phyloP scores from a whole-genome alignment of 257 asterid genomes.

The Marsdenia floribunda region DNA sequence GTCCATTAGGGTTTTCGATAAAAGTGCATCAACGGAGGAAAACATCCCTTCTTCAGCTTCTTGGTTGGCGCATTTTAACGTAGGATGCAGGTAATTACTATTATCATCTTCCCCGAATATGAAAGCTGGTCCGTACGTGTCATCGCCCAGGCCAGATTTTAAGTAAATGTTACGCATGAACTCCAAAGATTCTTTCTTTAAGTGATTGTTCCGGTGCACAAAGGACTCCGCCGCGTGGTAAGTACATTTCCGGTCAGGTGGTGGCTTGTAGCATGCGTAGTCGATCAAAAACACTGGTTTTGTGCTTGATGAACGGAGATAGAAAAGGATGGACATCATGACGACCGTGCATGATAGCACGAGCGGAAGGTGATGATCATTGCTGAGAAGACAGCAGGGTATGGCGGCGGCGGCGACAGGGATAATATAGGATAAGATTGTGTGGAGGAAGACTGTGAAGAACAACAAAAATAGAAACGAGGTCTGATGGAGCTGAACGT shows the following conservation, averaged over 20 bases:
- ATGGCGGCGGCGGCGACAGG: conserved; percentile 8
- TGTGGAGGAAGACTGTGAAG: conserved; percentile 30
- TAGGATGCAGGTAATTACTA: conserved; percentile 13
- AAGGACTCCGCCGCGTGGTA: conserved; percentile 40
- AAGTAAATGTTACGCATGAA: conserved; percentile 50
- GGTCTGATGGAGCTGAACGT: conserved; percentile 25
- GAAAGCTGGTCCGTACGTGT: conserved; percentile 61
- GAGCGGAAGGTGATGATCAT: conserved; percentile 23
- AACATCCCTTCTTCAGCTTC: conserved; percentile 63
- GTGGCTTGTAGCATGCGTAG: conserved; percentile 64
- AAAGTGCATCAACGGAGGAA: conserved; percentile 42
- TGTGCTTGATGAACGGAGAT: conserved; percentile 24
- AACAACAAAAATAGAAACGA: conserved; percentile 36
- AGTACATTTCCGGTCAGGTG: conserved; percentile 42
- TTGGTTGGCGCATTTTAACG: conserved; percentile 39
- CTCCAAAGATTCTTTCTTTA: conserved; percentile 25
- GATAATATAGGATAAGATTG: conserved; percentile 28
- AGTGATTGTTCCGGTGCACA: conserved; percentile 19
- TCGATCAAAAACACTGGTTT: conserved; percentile 39
- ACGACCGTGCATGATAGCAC: conserved; percentile 15
- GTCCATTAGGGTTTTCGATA: conserved; percentile 39
- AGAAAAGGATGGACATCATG: conserved; percentile 17
- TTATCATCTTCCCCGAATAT: conserved; percentile 29
- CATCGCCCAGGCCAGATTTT: conserved; percentile 62
- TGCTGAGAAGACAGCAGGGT: conserved; percentile 22